Evolutionary conservation across 1,139 yeast species (phyloP), one percentile per base, ranked within the genome.

Genomic region (Saccharomyces hybrid): DNA sequence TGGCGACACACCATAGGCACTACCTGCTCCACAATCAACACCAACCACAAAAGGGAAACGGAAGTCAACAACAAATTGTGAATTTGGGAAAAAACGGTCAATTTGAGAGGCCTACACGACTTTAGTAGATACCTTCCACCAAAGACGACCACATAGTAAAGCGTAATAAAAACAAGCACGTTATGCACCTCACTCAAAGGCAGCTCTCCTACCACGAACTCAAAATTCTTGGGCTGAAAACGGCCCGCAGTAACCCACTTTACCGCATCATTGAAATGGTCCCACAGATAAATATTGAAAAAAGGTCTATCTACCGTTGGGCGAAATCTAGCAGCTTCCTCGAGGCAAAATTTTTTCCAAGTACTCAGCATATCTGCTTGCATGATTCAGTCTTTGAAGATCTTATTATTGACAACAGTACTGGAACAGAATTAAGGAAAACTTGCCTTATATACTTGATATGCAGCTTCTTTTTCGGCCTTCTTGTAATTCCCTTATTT

Each of bases 11-110:
- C 73, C 69, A 86, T 81, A 50, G 95, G 93, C 57, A 84, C 71
- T 59, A 86, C 73, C 70, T 86, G 93, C 71, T 86, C 95, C 51
- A 80, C 71, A 82, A 85, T 80, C 64, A 86, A 76, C 3, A 79
- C 65, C 63, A 85, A 75, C 62, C 86, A 72, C 14, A 81, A 71
- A 53, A 82, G 75, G 2, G 91, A 85, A 55, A 82, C 73, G 8
- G 78, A 60, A 29, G 95, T 85, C 67, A 86, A 77, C 55, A 79
- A 65, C 57, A 86, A 72, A 70, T 86, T 86, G 70, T 86, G 95
- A 54, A 84, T 58, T 72, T 86, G 93, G 71, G 86, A 86, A 57
- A 83, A 68, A 26, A 78, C 77, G 67, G 84, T 84, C 67, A 86
- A 75, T 60, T 83, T 85, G 59, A 82, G 75, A 6, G 87, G 84